Conservation (phyloP, 2,329 filamentous ascomycete genomes). For the Nothopassalora personata region DNA sequence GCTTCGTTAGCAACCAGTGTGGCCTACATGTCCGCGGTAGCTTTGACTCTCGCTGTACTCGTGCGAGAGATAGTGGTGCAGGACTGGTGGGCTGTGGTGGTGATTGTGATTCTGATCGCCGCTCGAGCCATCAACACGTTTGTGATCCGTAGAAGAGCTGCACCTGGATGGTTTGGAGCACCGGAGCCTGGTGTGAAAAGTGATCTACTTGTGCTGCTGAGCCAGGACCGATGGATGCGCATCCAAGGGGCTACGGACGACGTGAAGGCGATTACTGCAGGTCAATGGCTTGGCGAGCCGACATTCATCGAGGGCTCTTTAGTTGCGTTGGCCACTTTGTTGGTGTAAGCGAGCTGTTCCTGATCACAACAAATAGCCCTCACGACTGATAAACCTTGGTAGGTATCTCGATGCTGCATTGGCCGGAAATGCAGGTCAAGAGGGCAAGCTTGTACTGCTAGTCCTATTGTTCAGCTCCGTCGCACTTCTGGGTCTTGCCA, state of each 20-base stretch:
- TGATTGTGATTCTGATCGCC: conserved; percentile 47
- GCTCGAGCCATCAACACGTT: conserved; percentile 54
- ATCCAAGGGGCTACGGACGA: conserved; percentile 53
- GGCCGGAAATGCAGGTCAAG: conserved; percentile 52
- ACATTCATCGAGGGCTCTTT: conserved; percentile 49
- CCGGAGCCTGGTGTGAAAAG: conserved; percentile 34
- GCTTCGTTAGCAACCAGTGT: not conserved
- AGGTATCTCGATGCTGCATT: conserved; percentile 50
- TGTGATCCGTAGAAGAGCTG: conserved; percentile 50
- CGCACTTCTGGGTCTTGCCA: conserved; percentile 51
- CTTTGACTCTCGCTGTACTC: conserved; percentile 4
- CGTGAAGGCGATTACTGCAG: conserved; percentile 55
- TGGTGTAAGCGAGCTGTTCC: conserved; percentile 42
- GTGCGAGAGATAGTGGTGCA: not conserved
- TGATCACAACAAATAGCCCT: no score
- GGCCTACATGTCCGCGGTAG: conserved; percentile 9
- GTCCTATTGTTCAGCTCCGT: conserved; percentile 50
- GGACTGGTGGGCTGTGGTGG: conserved; percentile 44
- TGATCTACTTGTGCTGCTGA: conserved; percentile 52
- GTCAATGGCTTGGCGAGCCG: conserved; percentile 52
- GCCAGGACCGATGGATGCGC: conserved; percentile 47
- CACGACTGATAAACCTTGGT: no score
- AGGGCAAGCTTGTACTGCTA: conserved; percentile 50
- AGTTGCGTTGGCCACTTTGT: conserved; percentile 50
- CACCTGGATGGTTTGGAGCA: conserved; percentile 28